Base-by-base conservation (phyloP, 768 basidiomycete genomes). In the Xerocomus brunneocitrinus region DNA sequence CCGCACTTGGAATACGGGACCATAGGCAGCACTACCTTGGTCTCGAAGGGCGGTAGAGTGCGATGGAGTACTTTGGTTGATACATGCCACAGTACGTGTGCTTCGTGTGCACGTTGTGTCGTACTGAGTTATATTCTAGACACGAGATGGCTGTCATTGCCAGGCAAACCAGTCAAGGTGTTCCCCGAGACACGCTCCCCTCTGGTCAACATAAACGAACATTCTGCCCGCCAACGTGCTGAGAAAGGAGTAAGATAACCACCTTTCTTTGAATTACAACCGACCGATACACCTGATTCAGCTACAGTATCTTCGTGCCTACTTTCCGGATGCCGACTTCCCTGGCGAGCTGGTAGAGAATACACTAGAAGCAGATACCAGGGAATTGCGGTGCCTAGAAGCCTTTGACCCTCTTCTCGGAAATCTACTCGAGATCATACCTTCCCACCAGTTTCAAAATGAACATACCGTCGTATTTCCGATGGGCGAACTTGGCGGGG, bases 261-360 rank as follows among this genome's bases (percentile, higher is more conserved):
- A 16, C 8, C 19, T 34, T 36, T 44, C 1, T 49, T 3, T 36
- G 16, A 8, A 28, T 36, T 50, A 53, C 50, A 28, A 44, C 2
- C 10, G 24, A 19, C 25, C 53, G 9, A 59, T n/a, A 16, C 24
- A 13, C 34, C 10, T 55, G 44, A 48, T 41, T 16, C 54, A 92
- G 89, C 79, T 85, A 13, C 82, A 84, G 51, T 89, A 88, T 60
- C 73, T 91, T 44, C 81, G 85, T 42, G 83, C 81, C 4, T 77
- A 79, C 66, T 76, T 85, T 50, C 87, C 89, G 1, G 88, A 91
- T 55, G 74, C 85, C 14, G 87, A 90, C 54, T 73, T 92, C n/a
- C 72, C 86, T 7, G 70, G 79, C n/a, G 83, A 88, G 38, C 69
- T 91, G 24, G 74, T 91, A 42, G 68, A 79, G 47, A 77, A 80